These are phyloP conservation scores for Cercospora zeae-maydis DNA, from an alignment of 2,329 filamentous ascomycete species.

Conservation along the genomic window DNA sequence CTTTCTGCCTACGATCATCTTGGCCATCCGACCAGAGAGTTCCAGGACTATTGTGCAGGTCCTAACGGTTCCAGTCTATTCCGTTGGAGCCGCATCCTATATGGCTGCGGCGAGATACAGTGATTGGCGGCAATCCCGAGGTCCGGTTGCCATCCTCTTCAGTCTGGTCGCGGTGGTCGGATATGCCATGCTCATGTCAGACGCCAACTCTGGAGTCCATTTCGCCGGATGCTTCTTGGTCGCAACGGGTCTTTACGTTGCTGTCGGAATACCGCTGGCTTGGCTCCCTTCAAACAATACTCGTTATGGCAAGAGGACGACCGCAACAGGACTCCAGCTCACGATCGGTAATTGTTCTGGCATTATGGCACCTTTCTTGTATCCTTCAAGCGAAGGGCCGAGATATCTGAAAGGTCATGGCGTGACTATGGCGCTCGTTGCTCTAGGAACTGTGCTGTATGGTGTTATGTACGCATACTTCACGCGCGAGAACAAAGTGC, in stretches of 20 bases:
- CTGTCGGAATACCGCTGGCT: slow-evolving; percentile 30
- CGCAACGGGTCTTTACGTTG: slow-evolving; percentile 31
- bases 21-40: slow-evolving; percentile 49
- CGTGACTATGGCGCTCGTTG: slow-evolving; percentile 12
- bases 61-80: slow-evolving; percentile 55
- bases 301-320: slow-evolving; percentile 34
- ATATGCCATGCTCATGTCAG: slow-evolving; percentile 26
- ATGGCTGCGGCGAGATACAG: slow-evolving; percentile 47
- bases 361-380: slow-evolving; percentile 16
- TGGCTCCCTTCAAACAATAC: slow-evolving; percentile 36
- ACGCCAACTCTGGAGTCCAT: slow-evolving; percentile 1
- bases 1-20: slow-evolving; percentile 56
- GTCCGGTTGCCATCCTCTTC: slow-evolving; percentile 21
- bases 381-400: slow-evolving; percentile 7
- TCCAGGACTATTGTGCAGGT: slow-evolving; percentile 51
- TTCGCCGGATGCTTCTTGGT: slow-evolving; percentile 34
- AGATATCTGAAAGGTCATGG: slow-evolving; percentile 11
- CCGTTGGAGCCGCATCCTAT: slow-evolving; percentile 49
- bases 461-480: slow-evolving; percentile 10
- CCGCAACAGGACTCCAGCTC: slow-evolving; percentile 22
- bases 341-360: slow-evolving; percentile 13
- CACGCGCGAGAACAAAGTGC: slow-evolving; percentile 7
- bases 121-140: slow-evolving; percentile 38
- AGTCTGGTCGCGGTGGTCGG: slow-evolving; percentile 26
- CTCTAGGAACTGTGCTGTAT: slow-evolving; percentile 14